Conservation (phyloP, 2,329 filamentous ascomycete genomes). For the Hymenoscyphus occultus region DNA sequence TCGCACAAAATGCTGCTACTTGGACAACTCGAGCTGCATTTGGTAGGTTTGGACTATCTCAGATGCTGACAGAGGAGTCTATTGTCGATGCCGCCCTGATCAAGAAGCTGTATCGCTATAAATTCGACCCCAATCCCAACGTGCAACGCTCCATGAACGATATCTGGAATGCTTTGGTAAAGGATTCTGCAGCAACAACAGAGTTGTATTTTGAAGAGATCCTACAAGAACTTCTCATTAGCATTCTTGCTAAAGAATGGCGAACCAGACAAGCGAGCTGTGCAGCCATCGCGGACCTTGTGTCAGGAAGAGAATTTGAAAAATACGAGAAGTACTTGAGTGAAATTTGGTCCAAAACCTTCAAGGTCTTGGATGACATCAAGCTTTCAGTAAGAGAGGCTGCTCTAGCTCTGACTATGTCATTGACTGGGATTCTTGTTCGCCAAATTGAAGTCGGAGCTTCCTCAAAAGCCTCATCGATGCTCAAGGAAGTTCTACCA, state of each 20-base stretch:
- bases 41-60: conserved; percentile 88
- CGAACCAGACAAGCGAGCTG: conserved; percentile 89
- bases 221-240: conserved; percentile 80
- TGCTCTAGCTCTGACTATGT: conserved; percentile 77
- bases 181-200: conserved; percentile 74
- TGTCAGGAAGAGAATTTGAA: conserved; percentile 72
- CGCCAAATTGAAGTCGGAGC: conserved; percentile 80
- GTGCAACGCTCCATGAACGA: conserved; percentile 95
- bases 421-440: conserved; percentile 80
- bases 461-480: conserved; percentile 65
- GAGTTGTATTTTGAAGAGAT: conserved; percentile 84
- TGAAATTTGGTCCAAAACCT: conserved; percentile 79
- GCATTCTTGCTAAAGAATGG: conserved; percentile 89
- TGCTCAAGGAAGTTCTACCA: conserved; percentile 83
- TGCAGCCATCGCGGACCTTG: conserved; percentile 80
- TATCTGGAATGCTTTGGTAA: conserved; percentile 95
- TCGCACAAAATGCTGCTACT: conserved; percentile 91
- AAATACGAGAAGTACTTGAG: conserved; percentile 83
- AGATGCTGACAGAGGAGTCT: conserved; percentile 77
- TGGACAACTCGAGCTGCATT: conserved; percentile 98
- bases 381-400: conserved; percentile 84
- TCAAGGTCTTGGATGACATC: conserved; percentile 94
- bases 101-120: conserved; percentile 89
- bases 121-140: conserved; percentile 91
- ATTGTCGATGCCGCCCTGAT: conserved; percentile 90